These are phyloP conservation scores for Suillus paluster DNA, from an alignment of 768 basidiomycete species.

Conservation along the genomic window DNA sequence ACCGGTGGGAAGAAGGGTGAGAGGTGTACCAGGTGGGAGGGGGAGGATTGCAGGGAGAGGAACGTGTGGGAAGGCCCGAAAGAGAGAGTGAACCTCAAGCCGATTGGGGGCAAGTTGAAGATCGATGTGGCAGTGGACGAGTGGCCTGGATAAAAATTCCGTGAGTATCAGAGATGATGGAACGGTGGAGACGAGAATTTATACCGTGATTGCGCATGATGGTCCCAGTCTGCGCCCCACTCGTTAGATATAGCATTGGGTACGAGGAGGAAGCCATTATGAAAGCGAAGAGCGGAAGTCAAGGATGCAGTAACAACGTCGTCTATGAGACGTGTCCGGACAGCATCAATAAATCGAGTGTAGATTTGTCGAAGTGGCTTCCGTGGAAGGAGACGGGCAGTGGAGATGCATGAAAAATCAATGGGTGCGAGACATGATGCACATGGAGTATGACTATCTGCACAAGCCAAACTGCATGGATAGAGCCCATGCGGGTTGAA, in stretches of 20 bases:
- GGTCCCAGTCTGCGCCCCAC: slow-evolving; percentile 72
- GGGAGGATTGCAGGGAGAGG: slow-evolving; percentile 49
- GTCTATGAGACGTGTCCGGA: slow-evolving; percentile 56
- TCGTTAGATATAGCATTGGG: slow-evolving; percentile 48
- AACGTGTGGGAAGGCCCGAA: slow-evolving; percentile 61
- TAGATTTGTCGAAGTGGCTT: slow-evolving; percentile 46
- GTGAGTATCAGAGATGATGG: slow-evolving; percentile 1
- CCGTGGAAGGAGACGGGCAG: slow-evolving; percentile 48
- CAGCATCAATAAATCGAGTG: slow-evolving; percentile 60
- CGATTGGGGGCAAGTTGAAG: slow-evolving; percentile 50
- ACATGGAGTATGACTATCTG: slow-evolving; percentile 44
- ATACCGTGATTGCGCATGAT: slow-evolving; percentile 53
- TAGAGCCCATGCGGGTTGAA: slow-evolving; percentile 56
- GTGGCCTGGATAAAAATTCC: slow-evolving; percentile 46
- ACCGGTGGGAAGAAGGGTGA: slow-evolving; percentile 70
- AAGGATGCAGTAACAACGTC: slow-evolving; percentile 54
- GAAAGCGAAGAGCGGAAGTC: slow-evolving; percentile 52
- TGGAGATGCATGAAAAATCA: slow-evolving; percentile 30
- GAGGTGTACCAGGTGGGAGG: slow-evolving; percentile 63
- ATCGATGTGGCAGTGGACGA: slow-evolving; percentile 65
- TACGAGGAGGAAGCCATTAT: slow-evolving; percentile 66
- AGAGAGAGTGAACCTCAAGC: slow-evolving; percentile 68
- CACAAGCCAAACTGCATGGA: slow-evolving; percentile 56
- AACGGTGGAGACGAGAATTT: slow-evolving; percentile 7
- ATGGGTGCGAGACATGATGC: slow-evolving; percentile 36